Evolutionary conservation across 371 early-diverging fungal species (phyloP).

Genomic region (Gilbertella persicaria): DNA sequence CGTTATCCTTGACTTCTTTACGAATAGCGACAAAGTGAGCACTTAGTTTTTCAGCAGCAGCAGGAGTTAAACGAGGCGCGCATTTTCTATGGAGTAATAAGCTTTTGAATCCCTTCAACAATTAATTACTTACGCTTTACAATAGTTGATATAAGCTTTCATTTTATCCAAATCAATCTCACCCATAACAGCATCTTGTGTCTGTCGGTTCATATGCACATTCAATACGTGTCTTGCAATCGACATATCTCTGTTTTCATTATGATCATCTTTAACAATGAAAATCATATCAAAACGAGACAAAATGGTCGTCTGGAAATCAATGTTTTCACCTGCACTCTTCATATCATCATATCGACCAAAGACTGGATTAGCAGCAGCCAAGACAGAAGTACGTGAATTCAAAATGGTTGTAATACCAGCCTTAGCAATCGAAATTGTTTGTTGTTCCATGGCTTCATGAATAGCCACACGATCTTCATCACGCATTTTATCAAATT

Average conservation of each 20-base stretch:
- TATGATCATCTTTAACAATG: constrained; percentile 92
- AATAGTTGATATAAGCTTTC: constrained; percentile 93
- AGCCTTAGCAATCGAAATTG: constrained; percentile 99
- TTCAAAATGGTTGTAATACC: constrained; percentile 99
- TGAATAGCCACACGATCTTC: constrained; percentile 99
- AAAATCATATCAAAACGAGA: constrained; percentile 98
- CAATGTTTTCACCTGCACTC: constrained; percentile 98
- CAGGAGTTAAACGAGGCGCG: constrained; percentile 87
- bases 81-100: constrained; percentile 63
- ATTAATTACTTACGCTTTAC: constrained; percentile 71
- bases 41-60: constrained; percentile 90
- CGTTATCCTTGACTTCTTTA: constrained; percentile 81
- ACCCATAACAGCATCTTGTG: constrained; percentile 61
- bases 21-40: constrained; percentile 96
- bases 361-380: constrained; percentile 99
- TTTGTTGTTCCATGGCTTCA: constrained; percentile 99
- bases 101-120: not conserved
- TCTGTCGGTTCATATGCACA: constrained; percentile 83
- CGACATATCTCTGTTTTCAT: constrained; percentile 82
- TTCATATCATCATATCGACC: constrained; percentile 99
- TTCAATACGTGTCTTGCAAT: constrained; percentile 93
- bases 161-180: constrained; percentile 92
- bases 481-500: constrained; percentile 99
- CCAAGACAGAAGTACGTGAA: constrained; percentile 97
- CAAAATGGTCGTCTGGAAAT: constrained; percentile 99